These are phyloP conservation scores for Clavispora santaluciae DNA, from an alignment of 805 yeast species.

Conservation along the genomic window DNA sequence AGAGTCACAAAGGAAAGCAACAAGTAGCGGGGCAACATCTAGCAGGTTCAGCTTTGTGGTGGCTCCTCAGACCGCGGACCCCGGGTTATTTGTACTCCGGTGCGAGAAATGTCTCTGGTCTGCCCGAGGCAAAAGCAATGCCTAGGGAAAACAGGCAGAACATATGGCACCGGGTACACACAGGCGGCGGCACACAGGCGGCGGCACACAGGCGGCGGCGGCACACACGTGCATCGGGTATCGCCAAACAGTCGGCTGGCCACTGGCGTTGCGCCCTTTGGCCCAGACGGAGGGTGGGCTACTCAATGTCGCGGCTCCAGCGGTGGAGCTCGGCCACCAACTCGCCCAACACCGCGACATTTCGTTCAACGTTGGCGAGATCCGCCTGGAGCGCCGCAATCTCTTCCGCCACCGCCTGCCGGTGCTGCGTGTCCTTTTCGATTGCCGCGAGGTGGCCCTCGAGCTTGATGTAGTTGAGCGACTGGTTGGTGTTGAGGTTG, in stretches of 20 bases:
- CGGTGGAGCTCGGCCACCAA: slow-evolving; percentile 56
- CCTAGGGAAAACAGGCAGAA: background rate
- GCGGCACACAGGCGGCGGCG: too few relatives aligned
- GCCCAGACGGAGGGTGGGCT: too few relatives aligned
- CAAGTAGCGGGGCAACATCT: background rate
- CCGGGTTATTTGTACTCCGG: background rate
- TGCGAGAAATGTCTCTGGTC: slow-evolving; percentile 1
- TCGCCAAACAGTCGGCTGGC: too few relatives aligned
- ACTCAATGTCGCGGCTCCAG: slow-evolving; percentile 37
- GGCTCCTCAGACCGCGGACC: background rate
- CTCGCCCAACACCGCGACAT: slow-evolving; percentile 38
- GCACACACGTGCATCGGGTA: too few relatives aligned
- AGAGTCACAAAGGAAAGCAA: background rate
- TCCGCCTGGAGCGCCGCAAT: slow-evolving; percentile 18
- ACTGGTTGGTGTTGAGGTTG: slow-evolving; percentile 54
- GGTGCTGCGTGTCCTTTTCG: slow-evolving; percentile 36
- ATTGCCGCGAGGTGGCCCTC: slow-evolving; percentile 37
- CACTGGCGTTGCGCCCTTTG: too few relatives aligned
- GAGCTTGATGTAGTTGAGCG: slow-evolving; percentile 45
- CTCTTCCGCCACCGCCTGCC: slow-evolving; percentile 23
- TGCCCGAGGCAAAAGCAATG: background rate
- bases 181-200: too few relatives aligned
- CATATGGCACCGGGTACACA: background rate
- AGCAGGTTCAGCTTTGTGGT: background rate
- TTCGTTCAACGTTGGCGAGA: slow-evolving; percentile 26